phyloP scores from a whole-genome alignment of 2,329 filamentous ascomycete genomes.

The Zymoseptoria ardabiliae region DNA sequence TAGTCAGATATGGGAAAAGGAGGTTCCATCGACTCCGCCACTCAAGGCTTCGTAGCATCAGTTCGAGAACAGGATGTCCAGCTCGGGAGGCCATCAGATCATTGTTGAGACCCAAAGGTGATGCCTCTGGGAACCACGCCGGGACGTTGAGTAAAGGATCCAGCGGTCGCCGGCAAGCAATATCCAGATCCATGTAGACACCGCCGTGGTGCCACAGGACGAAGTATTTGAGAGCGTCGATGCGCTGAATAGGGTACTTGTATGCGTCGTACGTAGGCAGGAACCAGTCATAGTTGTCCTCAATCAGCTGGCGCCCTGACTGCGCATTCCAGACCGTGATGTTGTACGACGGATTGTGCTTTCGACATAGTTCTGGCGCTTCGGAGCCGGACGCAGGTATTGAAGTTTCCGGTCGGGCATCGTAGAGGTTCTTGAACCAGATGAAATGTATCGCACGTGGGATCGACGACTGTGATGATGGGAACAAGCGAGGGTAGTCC shows the following conservation, averaged over 20 bases:
- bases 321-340: slow-evolving; percentile 14
- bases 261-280: slow-evolving; percentile 62
- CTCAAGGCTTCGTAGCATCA: slow-evolving; percentile 15
- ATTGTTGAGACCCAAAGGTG: slow-evolving; percentile 67
- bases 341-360: slow-evolving; percentile 12
- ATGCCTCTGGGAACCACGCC: slow-evolving; percentile 60
- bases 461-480: slow-evolving; percentile 3
- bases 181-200: slow-evolving; percentile 71
- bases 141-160: slow-evolving; percentile 58
- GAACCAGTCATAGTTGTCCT: slow-evolving; percentile 17
- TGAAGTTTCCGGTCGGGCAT: slow-evolving; percentile 5
- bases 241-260: slow-evolving; percentile 65
- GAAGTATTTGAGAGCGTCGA: slow-evolving; percentile 69
- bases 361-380: slow-evolving; percentile 9
- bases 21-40: slow-evolving; percentile 15
- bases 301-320: slow-evolving; percentile 9
- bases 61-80: slow-evolving; percentile 19
- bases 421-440: slow-evolving; percentile 18
- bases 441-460: slow-evolving; percentile 19
- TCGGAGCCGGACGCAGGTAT: slow-evolving; percentile 14
- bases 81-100: slow-evolving; percentile 55
- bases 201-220: slow-evolving; percentile 66
- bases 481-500: slow-evolving; percentile 3
- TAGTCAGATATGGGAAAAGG: slow-evolving; percentile 24
- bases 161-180: slow-evolving; percentile 56